Evolutionary conservation across 2,329 filamentous ascomycete species (phyloP).

Genomic region (Fusarium redolens): DNA sequence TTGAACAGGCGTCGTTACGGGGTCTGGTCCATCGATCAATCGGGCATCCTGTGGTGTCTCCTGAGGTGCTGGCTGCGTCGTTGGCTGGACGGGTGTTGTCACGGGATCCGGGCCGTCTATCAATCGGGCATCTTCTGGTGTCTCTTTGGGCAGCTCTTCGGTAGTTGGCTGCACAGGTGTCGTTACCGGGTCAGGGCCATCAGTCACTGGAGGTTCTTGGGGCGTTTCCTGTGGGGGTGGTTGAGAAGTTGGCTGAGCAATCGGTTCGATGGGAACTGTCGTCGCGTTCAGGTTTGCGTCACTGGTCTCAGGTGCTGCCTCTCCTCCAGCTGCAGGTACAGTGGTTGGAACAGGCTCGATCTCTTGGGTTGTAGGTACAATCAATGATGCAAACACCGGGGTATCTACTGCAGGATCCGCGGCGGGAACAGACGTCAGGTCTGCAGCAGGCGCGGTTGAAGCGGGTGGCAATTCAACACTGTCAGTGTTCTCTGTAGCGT

Average conservation of each 20-base stretch:
- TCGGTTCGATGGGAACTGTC: background rate
- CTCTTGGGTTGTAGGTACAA: conserved; percentile 22
- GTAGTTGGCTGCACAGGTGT: conserved; percentile 2
- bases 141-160: conserved; percentile 6
- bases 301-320: conserved; percentile 15
- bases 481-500: conserved; percentile 10
- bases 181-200: background rate
- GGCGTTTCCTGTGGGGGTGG: background rate
- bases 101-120: conserved; percentile 11
- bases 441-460: conserved; percentile 18
- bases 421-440: conserved; percentile 6
- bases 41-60: conserved; percentile 18
- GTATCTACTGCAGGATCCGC: conserved; percentile 9
- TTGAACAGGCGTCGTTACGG: conserved; percentile 3
- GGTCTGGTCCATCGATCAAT: conserved; percentile 8
- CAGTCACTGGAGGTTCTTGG: background rate
- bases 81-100: conserved; percentile 3
- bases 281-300: conserved; percentile 13
- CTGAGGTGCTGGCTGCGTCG: conserved; percentile 2
- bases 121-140: conserved; percentile 9
- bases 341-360: conserved; percentile 15
- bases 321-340: conserved; percentile 16
- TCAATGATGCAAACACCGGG: conserved; percentile 33
- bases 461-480: conserved; percentile 9
- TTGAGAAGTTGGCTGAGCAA: conserved; percentile 19